Evolutionary conservation across 2,329 filamentous ascomycete genomes (phyloP).

Genomic region (Hymenoscyphus infarciens): DNA sequence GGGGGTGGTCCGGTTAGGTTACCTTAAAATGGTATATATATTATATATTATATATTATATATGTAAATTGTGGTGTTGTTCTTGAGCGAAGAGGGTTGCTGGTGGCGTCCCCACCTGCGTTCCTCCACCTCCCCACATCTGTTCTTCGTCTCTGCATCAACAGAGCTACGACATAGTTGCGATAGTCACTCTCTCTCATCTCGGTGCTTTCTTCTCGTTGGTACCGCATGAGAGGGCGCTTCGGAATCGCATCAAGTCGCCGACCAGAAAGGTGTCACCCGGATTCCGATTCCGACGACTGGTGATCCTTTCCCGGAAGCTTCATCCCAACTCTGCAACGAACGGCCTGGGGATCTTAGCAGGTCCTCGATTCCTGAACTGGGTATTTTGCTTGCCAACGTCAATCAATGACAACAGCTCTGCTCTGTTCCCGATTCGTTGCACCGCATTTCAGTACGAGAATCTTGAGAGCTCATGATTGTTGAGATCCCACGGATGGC

Average conservation of each 20-base stretch:
- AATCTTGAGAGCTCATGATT: neutral
- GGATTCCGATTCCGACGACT: neutral
- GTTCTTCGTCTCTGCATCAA: neutral
- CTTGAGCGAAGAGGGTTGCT: neutral
- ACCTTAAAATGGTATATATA: neutral
- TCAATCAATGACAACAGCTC: neutral
- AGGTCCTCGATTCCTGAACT: neutral
- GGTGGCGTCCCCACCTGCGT: too few species aligned
- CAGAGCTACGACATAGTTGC: neutral
- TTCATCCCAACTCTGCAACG: conserved; percentile 1
- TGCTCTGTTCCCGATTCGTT: neutral
- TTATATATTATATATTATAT: conserved; percentile 2
- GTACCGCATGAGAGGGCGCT: neutral
- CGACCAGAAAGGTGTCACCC: neutral
- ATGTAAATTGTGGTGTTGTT: neutral
- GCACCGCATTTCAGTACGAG: neutral
- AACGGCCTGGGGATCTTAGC: neutral
- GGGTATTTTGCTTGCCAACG: neutral
- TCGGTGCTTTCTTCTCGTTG: neutral
- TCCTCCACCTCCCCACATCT: too few species aligned
- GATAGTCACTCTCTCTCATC: neutral
- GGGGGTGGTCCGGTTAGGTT: neutral
- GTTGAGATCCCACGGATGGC: neutral
- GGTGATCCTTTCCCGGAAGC: neutral
- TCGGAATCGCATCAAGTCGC: neutral